Base-by-base conservation (phyloP, 2,329 filamentous ascomycete genomes). In the Pyrenophora tritici-repentis region DNA sequence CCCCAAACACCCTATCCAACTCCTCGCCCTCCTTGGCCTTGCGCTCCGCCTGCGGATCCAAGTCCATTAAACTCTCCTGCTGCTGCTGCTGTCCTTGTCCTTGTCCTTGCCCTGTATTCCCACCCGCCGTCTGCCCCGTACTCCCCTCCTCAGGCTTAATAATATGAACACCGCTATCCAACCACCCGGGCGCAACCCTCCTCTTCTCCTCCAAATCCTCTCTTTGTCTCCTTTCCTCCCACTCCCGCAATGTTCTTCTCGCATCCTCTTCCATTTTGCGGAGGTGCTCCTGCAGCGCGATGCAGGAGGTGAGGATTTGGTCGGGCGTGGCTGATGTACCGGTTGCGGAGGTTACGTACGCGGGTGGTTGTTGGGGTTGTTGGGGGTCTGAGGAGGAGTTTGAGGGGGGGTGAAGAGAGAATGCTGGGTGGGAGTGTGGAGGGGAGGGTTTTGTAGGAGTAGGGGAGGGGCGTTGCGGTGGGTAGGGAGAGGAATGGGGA, bases 401-500 rank as follows among this genome's bases (percentile, higher is more conserved):
- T 18, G 3, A 5, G 5, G 49, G 40, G 43, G 37, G 43, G 42
- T 2, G 16, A 58, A 56, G 77, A 51, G 6, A 85, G 83, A 29
- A 85, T 81, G 1, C 89, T 89, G 1, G 85, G 85, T 0, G 94
- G 93, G 0, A 97, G 84, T 2, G 91, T 89, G 1, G 91, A 93
- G 0, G 93, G 90, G 69, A 97, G 87, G 9, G 86, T 83, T 71
- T 92, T 93, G 82, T 97, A 97, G 63, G 91, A 96, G 79, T 97
- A 97, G 18, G 94, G 93, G 6, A 99, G 85, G 0, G 92, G 96
- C 16, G 92, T 89, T 20, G 93, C 88, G 24, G 90, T 88, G 9
- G 94, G 94, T 26, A 99, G 87, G 53, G 88, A 89, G 65, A 97
- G 85, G 78, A 97, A 97, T 20, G 94, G 94, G 3, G 93, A 97